Evolutionary conservation across 169 alveolate genomes (phyloP).

Genomic region (Eimeria praecox): DNA sequence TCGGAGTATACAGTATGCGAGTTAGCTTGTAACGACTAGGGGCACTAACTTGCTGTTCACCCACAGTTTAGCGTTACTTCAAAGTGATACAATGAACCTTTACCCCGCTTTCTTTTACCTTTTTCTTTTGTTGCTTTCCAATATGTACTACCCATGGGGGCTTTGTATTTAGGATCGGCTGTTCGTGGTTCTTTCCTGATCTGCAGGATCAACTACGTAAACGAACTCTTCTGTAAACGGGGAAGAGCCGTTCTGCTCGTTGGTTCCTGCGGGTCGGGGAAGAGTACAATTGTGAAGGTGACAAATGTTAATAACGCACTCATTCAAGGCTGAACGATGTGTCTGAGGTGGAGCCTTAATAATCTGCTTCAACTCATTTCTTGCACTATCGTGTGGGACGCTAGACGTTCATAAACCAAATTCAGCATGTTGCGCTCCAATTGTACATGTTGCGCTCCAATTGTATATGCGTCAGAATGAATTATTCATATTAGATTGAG

Average conservation of each 20-base stretch:
- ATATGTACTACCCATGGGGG: background rate
- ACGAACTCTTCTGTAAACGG: slow-evolving; percentile 91
- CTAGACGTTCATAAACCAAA: no score
- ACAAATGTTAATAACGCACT: background rate
- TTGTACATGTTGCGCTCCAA: no score
- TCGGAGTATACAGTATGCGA: background rate
- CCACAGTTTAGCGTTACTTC: background rate
- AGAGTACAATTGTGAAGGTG: slow-evolving; percentile 94
- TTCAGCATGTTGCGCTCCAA: no score
- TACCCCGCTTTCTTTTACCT: background rate
- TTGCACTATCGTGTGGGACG: no score
- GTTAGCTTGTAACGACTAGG: background rate
- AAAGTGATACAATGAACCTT: background rate
- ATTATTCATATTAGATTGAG: no score
- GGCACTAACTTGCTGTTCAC: background rate
- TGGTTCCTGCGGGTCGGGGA: slow-evolving; percentile 92
- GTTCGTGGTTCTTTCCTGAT: background rate
- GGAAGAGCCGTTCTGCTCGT: slow-evolving; percentile 93
- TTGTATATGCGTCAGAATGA: no score
- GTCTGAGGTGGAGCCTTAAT: no score
- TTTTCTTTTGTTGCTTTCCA: background rate
- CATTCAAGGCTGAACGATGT: no score
- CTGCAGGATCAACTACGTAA: slow-evolving; percentile 91
- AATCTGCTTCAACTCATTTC: no score
- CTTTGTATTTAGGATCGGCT: background rate